A percentile compares a stretch with the other conserved stretches of the same genome.
Evolutionary conservation across 495 filamentous ascomycete species (phyloP).

Genomic region (Sporormia fimetaria): DNA sequence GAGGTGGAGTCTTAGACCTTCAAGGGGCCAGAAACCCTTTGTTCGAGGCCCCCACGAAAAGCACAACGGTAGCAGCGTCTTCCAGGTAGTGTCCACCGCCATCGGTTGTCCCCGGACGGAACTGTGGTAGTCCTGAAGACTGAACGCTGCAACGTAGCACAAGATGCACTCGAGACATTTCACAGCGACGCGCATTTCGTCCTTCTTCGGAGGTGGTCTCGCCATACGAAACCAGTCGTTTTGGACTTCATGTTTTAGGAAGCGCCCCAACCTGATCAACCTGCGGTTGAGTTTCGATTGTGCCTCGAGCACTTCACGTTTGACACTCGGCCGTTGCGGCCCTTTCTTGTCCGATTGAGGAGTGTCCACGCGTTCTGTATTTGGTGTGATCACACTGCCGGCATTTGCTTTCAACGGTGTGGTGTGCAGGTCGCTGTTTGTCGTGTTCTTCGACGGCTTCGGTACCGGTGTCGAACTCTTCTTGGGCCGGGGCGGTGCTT

Average conservation of each 20-base stretch:
- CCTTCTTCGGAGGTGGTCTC: slow-evolving; percentile 5
- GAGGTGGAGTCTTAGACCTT: slow-evolving; percentile 19
- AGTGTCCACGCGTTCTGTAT: no score
- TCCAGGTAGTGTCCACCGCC: slow-evolving; percentile 19
- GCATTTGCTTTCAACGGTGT: no score
- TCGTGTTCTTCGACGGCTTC: no score
- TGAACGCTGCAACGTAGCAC: slow-evolving; percentile 20
- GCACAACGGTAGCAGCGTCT: slow-evolving; percentile 18
- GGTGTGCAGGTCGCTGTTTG: no score
- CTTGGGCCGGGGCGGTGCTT: no score
- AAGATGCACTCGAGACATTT: slow-evolving; percentile 22
- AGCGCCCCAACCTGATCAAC: slow-evolving; percentile 17
- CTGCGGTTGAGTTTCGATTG: slow-evolving; percentile 6
- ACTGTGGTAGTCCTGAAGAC: slow-evolving; percentile 7
- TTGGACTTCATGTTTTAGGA: slow-evolving; percentile 18
- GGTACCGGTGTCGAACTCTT: no score
- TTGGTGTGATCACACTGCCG: no score
- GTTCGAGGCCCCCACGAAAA: slow-evolving; percentile 9
- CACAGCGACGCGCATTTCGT: slow-evolving; percentile 16
- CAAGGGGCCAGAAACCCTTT: slow-evolving; percentile 13
- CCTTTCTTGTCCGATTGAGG: no score
- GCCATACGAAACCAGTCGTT: slow-evolving; percentile 11
- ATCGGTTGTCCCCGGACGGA: slow-evolving; percentile 6
- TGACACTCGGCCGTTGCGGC: background rate
- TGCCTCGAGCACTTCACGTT: slow-evolving; percentile 1